A percentile compares a stretch with the other conserved stretches of the same genome.
phyloP scores from a whole-genome alignment of 495 filamentous ascomycete species.

The Tuber borchii region DNA sequence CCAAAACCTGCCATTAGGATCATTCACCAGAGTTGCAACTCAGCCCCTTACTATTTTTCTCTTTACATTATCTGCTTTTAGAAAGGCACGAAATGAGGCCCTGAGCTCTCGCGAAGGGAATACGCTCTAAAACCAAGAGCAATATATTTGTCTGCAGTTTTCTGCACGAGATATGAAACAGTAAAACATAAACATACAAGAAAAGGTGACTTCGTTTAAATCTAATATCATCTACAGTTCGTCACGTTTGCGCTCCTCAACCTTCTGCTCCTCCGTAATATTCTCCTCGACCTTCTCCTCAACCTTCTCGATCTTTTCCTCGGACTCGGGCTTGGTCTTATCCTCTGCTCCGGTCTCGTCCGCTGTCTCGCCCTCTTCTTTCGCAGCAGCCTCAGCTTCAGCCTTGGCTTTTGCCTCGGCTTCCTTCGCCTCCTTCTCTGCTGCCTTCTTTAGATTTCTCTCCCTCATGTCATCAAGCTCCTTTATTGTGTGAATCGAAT shows the following conservation, averaged over 20 bases:
- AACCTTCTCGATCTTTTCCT: slow-evolving; percentile 47
- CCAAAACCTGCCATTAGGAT: not conserved
- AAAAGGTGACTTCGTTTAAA: not conserved
- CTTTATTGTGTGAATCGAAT: slow-evolving; percentile 51
- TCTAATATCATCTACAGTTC: slow-evolving; percentile 46
- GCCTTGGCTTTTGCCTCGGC: slow-evolving; percentile 36
- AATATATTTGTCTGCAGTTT: not conserved
- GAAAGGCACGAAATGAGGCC: not conserved
- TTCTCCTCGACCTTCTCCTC: slow-evolving; percentile 46
- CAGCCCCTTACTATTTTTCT: not conserved
- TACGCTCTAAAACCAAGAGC: not conserved
- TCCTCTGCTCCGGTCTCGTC: slow-evolving; percentile 38
- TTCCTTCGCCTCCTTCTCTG: slow-evolving; percentile 46
- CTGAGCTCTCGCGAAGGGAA: not conserved
- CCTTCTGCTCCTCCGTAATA: slow-evolving; percentile 43
- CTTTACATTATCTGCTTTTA: not conserved
- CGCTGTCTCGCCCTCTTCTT: not conserved
- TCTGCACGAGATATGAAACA: not conserved
- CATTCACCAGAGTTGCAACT: not conserved
- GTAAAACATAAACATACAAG: not conserved
- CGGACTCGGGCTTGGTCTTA: slow-evolving; percentile 43
- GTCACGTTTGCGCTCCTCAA: slow-evolving; percentile 46
- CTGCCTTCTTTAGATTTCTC: slow-evolving; percentile 47
- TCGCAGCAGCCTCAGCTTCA: slow-evolving; percentile 13
- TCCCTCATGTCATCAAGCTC: slow-evolving; percentile 45